Evolutionary conservation across 768 basidiomycete genomes (phyloP).

Genomic region (Suillus placidus): DNA sequence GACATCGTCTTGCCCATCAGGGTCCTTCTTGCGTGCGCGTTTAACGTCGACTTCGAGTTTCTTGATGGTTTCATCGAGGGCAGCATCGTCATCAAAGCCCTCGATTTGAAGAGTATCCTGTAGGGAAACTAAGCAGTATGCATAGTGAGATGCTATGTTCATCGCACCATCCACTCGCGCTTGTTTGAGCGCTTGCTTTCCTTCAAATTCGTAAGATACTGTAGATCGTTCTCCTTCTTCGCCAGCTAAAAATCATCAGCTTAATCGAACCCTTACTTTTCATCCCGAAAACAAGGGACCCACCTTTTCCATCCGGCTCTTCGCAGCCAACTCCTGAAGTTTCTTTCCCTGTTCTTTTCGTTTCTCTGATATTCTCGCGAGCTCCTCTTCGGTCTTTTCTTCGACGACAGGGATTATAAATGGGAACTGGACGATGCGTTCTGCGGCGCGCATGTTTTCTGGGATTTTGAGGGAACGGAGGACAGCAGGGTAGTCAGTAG

Average conservation of each 20-base stretch:
- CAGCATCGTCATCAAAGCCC: slow-evolving; percentile 77
- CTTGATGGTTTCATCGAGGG: slow-evolving; percentile 81
- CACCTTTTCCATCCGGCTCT: slow-evolving; percentile 85
- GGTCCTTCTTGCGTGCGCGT: slow-evolving; percentile 80
- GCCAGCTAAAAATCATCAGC: slow-evolving; percentile 48
- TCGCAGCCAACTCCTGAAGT: slow-evolving; percentile 89
- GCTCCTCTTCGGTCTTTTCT: slow-evolving; percentile 91
- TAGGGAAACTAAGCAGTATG: slow-evolving; percentile 3
- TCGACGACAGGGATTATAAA: slow-evolving; percentile 62
- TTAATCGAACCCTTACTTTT: neutral
- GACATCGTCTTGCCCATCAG: slow-evolving; percentile 67
- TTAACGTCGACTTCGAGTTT: slow-evolving; percentile 81
- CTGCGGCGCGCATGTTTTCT: slow-evolving; percentile 57
- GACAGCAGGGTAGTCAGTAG: slow-evolving; percentile 70
- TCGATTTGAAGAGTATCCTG: slow-evolving; percentile 65
- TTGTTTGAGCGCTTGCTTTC: slow-evolving; percentile 63
- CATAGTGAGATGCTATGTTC: neutral
- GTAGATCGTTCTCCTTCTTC: slow-evolving; percentile 77
- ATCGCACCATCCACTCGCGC: slow-evolving; percentile 74
- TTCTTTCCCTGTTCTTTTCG: slow-evolving; percentile 84
- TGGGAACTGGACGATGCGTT: slow-evolving; percentile 87
- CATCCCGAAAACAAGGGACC: slow-evolving; percentile 8
- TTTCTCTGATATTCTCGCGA: slow-evolving; percentile 75
- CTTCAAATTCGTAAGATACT: slow-evolving; percentile 62
- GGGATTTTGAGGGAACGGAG: slow-evolving; percentile 75